Conservation (phyloP, 1,284 basidiomycete species). For the Fistulinella cinereoalba region DNA sequence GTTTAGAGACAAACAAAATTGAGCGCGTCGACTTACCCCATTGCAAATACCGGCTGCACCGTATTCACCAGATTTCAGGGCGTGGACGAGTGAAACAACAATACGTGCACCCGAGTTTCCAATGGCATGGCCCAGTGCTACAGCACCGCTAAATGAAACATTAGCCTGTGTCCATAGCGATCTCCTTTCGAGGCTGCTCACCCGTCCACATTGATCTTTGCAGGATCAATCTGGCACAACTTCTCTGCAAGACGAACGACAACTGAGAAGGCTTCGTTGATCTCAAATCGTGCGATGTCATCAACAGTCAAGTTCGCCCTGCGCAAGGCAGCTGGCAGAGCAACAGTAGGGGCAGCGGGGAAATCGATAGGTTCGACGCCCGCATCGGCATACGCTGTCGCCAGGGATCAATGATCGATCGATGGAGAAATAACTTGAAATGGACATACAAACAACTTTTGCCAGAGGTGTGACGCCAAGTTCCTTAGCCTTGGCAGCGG, state of each 20-base stretch:
- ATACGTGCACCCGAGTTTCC: conserved; percentile 96
- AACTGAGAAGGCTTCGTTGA: conserved; percentile 98
- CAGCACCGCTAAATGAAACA: conserved; percentile 66
- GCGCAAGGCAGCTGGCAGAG: conserved; percentile 87
- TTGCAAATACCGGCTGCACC: conserved; percentile 99
- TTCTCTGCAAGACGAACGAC: conserved; percentile 93
- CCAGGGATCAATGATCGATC: conserved; percentile 15
- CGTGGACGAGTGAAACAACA: conserved; percentile 90
- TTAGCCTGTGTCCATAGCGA: conserved; percentile 12
- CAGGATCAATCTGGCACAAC: conserved; percentile 77
- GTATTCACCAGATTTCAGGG: conserved; percentile 92
- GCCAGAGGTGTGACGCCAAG: conserved; percentile 89
- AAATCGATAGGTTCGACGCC: conserved; percentile 98
- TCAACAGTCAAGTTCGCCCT: conserved; percentile 80
- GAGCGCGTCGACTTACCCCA: conserved; percentile 59
- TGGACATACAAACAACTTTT: conserved; percentile 77
- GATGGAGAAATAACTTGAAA: conserved; percentile 1
- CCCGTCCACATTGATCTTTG: conserved; percentile 93
- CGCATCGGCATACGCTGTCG: conserved; percentile 89
- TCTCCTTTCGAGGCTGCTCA: conserved; percentile 36
- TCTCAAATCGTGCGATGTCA: conserved; percentile 92
- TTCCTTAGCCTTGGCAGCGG: conserved; percentile 85
- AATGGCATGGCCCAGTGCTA: conserved; percentile 92
- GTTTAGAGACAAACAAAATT: conserved; percentile 11
- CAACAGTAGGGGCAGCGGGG: conserved; percentile 91